phyloP scores from a whole-genome alignment of 768 basidiomycete genomes.

The Butyriboletus loyo region DNA sequence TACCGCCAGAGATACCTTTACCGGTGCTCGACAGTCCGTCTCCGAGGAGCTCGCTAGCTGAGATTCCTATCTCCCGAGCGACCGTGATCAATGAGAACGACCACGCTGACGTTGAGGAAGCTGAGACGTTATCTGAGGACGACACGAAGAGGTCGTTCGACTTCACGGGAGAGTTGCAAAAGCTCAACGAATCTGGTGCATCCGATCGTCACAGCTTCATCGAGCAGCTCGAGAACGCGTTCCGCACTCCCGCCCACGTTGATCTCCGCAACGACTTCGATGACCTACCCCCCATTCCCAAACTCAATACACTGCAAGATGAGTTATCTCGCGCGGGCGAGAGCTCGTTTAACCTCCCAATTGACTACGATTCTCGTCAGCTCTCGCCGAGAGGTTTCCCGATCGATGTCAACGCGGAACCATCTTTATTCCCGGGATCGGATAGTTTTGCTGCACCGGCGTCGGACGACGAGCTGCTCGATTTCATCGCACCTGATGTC shows the following conservation, averaged over 20 bases:
- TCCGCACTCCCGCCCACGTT: conserved; percentile 71
- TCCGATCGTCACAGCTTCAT: conserved; percentile 75
- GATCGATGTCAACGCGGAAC: conserved; percentile 30
- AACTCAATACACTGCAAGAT: conserved; percentile 38
- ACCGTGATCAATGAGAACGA: conserved; percentile 45
- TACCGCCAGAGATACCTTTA: conserved; percentile 42
- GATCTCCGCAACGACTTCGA: conserved; percentile 51
- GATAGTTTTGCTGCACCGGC: conserved; percentile 30
- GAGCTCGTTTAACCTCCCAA: conserved; percentile 18
- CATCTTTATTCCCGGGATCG: conserved; percentile 39
- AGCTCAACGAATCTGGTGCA: conserved; percentile 65
- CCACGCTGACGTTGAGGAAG: conserved; percentile 40
- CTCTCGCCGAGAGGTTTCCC: conserved; percentile 16
- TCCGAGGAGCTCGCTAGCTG: conserved; percentile 14
- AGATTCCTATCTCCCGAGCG: conserved; percentile 42
- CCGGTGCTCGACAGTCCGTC: conserved; percentile 24
- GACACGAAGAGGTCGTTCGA: conserved; percentile 81
- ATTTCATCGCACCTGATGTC: conserved; percentile 12
- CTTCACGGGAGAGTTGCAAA: conserved; percentile 75
- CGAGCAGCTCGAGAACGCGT: conserved; percentile 77
- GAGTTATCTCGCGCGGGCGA: conserved; percentile 26
- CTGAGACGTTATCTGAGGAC: conserved; percentile 47
- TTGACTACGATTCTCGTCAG: conserved; percentile 15
- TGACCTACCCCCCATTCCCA: conserved; percentile 52
- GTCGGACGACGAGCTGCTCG: conserved; percentile 34